Percentiles rank a stretch among this genome's conserved stretches.
These are phyloP conservation scores for Colletotrichum incanum DNA, from an alignment of 2,329 filamentous ascomycete species.

Conservation along the genomic window DNA sequence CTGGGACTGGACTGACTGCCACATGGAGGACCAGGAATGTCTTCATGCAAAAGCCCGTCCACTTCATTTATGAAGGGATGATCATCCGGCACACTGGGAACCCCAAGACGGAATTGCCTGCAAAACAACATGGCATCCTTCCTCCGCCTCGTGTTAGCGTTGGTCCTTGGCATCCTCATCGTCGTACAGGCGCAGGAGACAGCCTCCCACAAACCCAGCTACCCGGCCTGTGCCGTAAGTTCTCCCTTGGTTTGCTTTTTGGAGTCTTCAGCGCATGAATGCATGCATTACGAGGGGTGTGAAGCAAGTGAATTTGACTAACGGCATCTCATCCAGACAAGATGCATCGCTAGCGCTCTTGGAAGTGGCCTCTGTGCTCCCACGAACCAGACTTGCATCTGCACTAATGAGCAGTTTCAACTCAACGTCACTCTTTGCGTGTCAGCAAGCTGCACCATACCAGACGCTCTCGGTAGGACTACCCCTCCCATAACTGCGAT, in stretches of 20 bases:
- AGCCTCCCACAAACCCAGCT: slow-evolving; percentile 22
- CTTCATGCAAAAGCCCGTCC: slow-evolving; percentile 2
- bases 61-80: slow-evolving; percentile 32
- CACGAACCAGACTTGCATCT: slow-evolving; percentile 47
- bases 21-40: slow-evolving; percentile 25
- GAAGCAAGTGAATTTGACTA: not conserved
- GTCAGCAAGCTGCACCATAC: slow-evolving; percentile 44
- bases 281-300: too few species aligned
- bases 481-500: not conserved
- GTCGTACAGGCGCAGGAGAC: slow-evolving; percentile 25
- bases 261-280: not conserved
- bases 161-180: slow-evolving; percentile 26
- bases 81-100: slow-evolving; percentile 27
- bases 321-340: slow-evolving; percentile 25
- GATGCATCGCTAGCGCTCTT: slow-evolving; percentile 39
- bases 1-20: slow-evolving; percentile 22
- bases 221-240: slow-evolving; percentile 44
- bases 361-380: slow-evolving; percentile 42
- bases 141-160: slow-evolving; percentile 18
- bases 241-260: not conserved
- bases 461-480: slow-evolving; percentile 43
- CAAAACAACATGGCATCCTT: slow-evolving; percentile 27
- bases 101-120: not conserved
- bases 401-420: slow-evolving; percentile 43
- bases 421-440: slow-evolving; percentile 44